Evolutionary conservation across 1,139 yeast genomes (phyloP).

Genomic region (Saccharomyces hybrid): DNA sequence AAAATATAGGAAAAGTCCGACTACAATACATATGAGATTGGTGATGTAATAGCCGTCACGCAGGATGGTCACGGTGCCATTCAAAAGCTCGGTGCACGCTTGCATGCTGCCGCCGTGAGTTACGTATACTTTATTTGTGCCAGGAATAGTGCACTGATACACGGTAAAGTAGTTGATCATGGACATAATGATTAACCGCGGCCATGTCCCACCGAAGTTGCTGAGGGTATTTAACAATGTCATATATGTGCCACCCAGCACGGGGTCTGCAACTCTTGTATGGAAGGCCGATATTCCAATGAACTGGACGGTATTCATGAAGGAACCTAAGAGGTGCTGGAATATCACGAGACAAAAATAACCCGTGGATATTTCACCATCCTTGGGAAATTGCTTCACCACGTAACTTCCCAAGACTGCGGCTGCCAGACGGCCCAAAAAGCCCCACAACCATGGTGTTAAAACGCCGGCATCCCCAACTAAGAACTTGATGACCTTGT

Average conservation of each 20-base stretch:
- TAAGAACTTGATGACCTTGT: conserved; percentile 17
- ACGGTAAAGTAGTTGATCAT: conserved; percentile 73
- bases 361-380: conserved; percentile 32
- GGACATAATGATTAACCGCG: conserved; percentile 65
- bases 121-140: conserved; percentile 6
- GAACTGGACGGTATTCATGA: conserved; percentile 92
- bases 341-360: conserved; percentile 66
- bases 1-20: conserved; percentile 62
- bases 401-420: conserved; percentile 70
- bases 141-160: conserved; percentile 43
- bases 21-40: conserved; percentile 56
- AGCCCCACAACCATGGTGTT: conserved; percentile 85
- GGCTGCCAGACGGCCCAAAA: conserved; percentile 71
- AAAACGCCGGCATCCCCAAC: conserved; percentile 40
- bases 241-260: conserved; percentile 97
- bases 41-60: conserved; percentile 83
- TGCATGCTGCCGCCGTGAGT: conserved; percentile 46
- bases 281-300: conserved; percentile 93
- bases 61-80: conserved; percentile 28
- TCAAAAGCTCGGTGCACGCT: conserved; percentile 11
- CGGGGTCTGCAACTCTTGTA: conserved; percentile 90
- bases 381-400: conserved; percentile 62
- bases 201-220: conserved; percentile 98
- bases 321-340: conserved; percentile 79
- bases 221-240: conserved; percentile 87